These are phyloP conservation scores for Nicotiana obtusifolia DNA, from an alignment of 257 asterid species.

Conservation along the genomic window DNA sequence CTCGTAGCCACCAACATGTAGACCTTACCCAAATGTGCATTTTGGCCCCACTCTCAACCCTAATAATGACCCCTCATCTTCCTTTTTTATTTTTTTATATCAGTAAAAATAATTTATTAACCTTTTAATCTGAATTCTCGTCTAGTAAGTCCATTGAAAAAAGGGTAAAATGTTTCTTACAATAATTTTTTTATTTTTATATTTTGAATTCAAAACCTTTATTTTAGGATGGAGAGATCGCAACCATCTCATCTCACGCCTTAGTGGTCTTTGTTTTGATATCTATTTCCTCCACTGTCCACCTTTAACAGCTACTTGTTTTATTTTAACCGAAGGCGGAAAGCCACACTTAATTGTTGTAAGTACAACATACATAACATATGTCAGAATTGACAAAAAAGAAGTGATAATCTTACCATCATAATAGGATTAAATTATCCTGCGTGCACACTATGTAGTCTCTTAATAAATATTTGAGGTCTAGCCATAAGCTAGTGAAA, in stretches of 20 bases:
- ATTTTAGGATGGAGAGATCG: no score
- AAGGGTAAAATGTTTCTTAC: no score
- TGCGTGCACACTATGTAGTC: background rate
- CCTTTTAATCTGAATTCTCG: no score
- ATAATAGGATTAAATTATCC: background rate
- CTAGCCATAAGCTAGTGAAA: background rate
- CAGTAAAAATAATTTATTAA: no score
- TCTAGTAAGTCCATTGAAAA: no score
- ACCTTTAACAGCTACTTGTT: background rate
- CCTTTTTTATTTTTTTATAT: no score
- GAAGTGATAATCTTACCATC: background rate
- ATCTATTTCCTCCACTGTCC: background rate
- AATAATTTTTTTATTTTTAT: no score
- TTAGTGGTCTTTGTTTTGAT: background rate
- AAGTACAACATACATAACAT: background rate
- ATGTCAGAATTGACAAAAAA: background rate
- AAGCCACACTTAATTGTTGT: background rate
- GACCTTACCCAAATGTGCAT: constrained; percentile 32
- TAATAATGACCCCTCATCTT: constrained; percentile 30
- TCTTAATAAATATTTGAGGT: background rate
- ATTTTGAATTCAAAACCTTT: no score
- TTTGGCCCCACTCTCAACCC: constrained; percentile 33
- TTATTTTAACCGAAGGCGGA: background rate
- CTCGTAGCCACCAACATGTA: constrained; percentile 43
- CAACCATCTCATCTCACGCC: no score